These are phyloP conservation scores for Scheffersomyces stambukii DNA, from an alignment of 1,139 yeast species.

Conservation along the genomic window DNA sequence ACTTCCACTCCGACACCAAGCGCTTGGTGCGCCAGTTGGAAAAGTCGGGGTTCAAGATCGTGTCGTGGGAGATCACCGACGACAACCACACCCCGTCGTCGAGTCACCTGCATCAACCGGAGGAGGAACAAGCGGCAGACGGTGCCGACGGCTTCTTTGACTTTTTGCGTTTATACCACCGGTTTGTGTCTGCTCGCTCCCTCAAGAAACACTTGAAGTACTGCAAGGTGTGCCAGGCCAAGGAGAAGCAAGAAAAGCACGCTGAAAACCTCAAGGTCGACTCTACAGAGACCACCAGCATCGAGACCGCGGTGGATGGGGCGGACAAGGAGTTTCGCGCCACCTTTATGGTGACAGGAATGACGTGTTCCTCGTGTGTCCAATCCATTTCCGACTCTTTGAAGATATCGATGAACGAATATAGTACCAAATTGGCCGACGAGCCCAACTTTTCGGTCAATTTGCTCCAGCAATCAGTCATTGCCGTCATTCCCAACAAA, in stretches of 20 bases:
- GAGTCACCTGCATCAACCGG: conserved; percentile 7
- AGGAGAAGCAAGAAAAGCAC: conserved; percentile 11
- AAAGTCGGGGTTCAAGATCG: conserved; percentile 27
- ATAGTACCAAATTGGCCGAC: conserved; percentile 7
- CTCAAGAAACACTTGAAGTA: conserved; percentile 24
- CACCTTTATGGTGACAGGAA: conserved; percentile 54
- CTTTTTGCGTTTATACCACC: conserved; percentile 11
- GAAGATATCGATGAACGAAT: conserved; percentile 23
- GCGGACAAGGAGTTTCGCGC: conserved; percentile 39
- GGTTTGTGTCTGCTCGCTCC: conserved; percentile 6
- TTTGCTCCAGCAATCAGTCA: conserved; percentile 39
- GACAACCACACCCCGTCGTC: conserved; percentile 14
- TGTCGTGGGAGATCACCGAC: conserved; percentile 28
- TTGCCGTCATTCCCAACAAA: conserved; percentile 47
- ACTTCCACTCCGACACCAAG: conserved; percentile 16
- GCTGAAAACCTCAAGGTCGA: not conserved
- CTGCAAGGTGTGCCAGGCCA: conserved; percentile 29
- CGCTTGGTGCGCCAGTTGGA: conserved; percentile 19
- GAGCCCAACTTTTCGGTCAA: conserved; percentile 38
- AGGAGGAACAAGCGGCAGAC: conserved; percentile 4
- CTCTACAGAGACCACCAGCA: conserved; percentile 9
- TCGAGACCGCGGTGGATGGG: conserved; percentile 27
- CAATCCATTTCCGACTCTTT: conserved; percentile 44
- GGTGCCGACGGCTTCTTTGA: conserved; percentile 14
- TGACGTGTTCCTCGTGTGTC: conserved; percentile 65